phyloP scores from a whole-genome alignment of 495 filamentous ascomycete species.

The Penicillium longicatenatum region DNA sequence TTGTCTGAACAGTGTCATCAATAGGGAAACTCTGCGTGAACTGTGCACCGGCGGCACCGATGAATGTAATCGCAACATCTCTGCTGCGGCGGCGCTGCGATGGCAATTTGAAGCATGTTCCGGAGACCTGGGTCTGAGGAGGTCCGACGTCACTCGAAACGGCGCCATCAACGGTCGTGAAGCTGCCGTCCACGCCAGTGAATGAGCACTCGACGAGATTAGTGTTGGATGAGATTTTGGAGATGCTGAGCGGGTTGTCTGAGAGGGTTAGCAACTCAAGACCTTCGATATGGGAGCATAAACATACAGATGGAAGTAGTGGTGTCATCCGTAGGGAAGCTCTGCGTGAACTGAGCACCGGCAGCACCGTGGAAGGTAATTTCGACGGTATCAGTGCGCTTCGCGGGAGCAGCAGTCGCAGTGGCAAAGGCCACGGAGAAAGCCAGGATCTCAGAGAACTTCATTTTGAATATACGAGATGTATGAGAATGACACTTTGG shows the following conservation, averaged over 20 bases:
- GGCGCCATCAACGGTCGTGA: constrained; percentile 24
- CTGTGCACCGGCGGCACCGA: constrained; percentile 22
- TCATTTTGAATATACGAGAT: constrained; percentile 10
- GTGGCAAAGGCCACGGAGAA: constrained; percentile 15
- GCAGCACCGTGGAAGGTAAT: constrained; percentile 33
- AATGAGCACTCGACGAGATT: constrained; percentile 21
- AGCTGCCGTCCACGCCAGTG: constrained; percentile 27
- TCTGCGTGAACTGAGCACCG: constrained; percentile 27
- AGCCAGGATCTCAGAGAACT: constrained; percentile 10
- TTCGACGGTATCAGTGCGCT: constrained; percentile 11
- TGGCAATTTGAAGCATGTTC: constrained; percentile 23
- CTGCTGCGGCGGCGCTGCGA: neutral
- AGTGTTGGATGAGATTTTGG: constrained; percentile 25
- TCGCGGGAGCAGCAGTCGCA: constrained; percentile 12
- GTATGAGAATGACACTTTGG: neutral
- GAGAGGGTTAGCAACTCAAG: neutral
- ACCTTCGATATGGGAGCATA: neutral
- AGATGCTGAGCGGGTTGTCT: constrained; percentile 31
- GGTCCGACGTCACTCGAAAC: constrained; percentile 31
- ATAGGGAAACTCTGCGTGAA: constrained; percentile 19
- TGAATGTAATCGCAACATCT: constrained; percentile 14
- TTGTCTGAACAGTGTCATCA: constrained; percentile 7
- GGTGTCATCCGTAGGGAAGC: constrained; percentile 28
- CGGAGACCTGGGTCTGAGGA: constrained; percentile 42
- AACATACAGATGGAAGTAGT: constrained; percentile 23